phyloP scores from a whole-genome alignment of 1,139 yeast genomes.

The Candida sojae region DNA sequence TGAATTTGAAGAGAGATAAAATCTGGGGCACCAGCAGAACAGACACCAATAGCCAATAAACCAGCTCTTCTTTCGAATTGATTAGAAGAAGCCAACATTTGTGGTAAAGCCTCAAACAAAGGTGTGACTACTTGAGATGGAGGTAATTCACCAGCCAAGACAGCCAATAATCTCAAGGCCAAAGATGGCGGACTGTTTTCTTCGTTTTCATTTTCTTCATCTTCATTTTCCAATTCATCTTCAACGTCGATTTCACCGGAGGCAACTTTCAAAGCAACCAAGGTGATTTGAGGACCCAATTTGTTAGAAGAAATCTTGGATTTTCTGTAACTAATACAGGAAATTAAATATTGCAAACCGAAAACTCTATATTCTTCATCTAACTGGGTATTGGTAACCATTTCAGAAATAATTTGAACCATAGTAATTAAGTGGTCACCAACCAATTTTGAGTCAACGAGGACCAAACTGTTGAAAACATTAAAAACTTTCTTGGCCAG shows the following conservation, averaged over 20 bases:
- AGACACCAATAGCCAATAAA: slow-evolving; percentile 75
- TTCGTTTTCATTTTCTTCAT: slow-evolving; percentile 89
- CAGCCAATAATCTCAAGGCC: slow-evolving; percentile 79
- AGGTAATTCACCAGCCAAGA: slow-evolving; percentile 81
- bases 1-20: slow-evolving; percentile 75
- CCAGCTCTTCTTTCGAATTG: slow-evolving; percentile 87
- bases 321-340: slow-evolving; percentile 73
- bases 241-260: slow-evolving; percentile 77
- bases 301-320: slow-evolving; percentile 64
- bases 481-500: slow-evolving; percentile 78
- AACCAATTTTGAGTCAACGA: slow-evolving; percentile 73
- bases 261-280: slow-evolving; percentile 74
- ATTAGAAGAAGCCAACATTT: slow-evolving; percentile 62
- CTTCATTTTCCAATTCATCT: slow-evolving; percentile 74
- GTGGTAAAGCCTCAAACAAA: slow-evolving; percentile 66
- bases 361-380: slow-evolving; percentile 84
- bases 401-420: slow-evolving; percentile 72
- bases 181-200: slow-evolving; percentile 79
- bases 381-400: slow-evolving; percentile 64
- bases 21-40: slow-evolving; percentile 94
- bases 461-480: slow-evolving; percentile 77
- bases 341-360: slow-evolving; percentile 82
- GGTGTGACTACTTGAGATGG: slow-evolving; percentile 90
- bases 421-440: slow-evolving; percentile 76
- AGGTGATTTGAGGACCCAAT: slow-evolving; percentile 78